These are phyloP conservation scores for Magnusiomyces tetraspermus DNA, from an alignment of 1,139 yeast species.

Conservation along the genomic window DNA sequence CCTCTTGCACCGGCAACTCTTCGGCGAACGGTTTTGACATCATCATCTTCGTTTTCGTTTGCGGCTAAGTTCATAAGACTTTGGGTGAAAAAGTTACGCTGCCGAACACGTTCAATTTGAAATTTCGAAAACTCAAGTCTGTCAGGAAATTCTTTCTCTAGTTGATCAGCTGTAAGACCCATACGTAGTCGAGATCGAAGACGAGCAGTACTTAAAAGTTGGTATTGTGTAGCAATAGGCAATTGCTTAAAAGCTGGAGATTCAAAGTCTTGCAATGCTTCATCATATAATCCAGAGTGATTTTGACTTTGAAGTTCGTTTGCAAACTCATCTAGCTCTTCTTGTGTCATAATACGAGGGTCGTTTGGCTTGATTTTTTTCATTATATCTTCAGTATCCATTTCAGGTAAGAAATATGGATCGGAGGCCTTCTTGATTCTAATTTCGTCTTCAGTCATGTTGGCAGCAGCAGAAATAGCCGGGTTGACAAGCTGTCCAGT, in stretches of 20 bases:
- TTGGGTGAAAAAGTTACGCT: conserved; percentile 84
- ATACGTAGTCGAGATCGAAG: conserved; percentile 80
- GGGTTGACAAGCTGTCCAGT: neutral
- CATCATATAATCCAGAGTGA: conserved; percentile 33
- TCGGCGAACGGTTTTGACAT: conserved; percentile 17
- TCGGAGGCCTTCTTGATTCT: conserved; percentile 37
- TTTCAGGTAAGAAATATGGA: conserved; percentile 76
- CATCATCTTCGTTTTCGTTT: conserved; percentile 49
- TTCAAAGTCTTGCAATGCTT: conserved; percentile 30
- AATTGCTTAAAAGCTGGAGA: conserved; percentile 32
- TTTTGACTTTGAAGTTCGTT: conserved; percentile 56
- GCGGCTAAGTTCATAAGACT: conserved; percentile 78
- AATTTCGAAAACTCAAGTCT: conserved; percentile 85
- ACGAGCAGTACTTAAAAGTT: conserved; percentile 73
- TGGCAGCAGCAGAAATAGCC: neutral
- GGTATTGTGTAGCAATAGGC: conserved; percentile 80
- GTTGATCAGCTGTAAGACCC: conserved; percentile 86
- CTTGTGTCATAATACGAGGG: conserved; percentile 62
- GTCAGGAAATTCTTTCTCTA: conserved; percentile 70
- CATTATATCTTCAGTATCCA: conserved; percentile 40
- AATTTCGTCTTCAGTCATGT: neutral
- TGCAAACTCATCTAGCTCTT: conserved; percentile 55
- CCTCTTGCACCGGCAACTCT: conserved; percentile 84
- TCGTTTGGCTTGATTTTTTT: conserved; percentile 40
- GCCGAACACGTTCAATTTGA: conserved; percentile 87